These are phyloP conservation scores for Globisporangium barbulae DNA, from an alignment of 352 stramenopile species.

Conservation along the genomic window DNA sequence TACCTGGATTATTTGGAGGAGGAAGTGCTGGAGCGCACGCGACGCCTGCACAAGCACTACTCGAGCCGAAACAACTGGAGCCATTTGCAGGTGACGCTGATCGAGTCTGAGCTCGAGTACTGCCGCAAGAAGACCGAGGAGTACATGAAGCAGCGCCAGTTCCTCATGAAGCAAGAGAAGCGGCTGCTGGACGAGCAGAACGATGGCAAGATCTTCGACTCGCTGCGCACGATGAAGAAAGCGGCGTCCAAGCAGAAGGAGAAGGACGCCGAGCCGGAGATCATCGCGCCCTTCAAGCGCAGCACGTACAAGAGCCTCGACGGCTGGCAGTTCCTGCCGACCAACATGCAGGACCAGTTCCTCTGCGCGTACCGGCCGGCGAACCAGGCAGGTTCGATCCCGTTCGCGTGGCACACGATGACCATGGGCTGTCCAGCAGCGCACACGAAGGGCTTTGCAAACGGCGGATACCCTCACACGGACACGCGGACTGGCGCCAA, in stretches of 20 bases:
- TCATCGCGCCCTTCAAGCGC: slow-evolving; percentile 71
- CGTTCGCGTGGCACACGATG: slow-evolving; percentile 83
- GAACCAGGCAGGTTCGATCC: slow-evolving; percentile 14
- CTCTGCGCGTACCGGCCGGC: slow-evolving; percentile 48
- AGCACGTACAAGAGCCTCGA: slow-evolving; percentile 83
- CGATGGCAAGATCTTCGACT: slow-evolving; percentile 41
- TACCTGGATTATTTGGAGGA: slow-evolving; percentile 77
- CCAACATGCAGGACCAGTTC: slow-evolving; percentile 87
- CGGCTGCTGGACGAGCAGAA: slow-evolving; percentile 49
- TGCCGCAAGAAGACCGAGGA: slow-evolving; percentile 68
- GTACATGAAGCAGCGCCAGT: slow-evolving; percentile 72
- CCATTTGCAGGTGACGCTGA: slow-evolving; percentile 25
- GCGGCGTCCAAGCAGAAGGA: slow-evolving; percentile 20
- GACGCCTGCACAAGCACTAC: slow-evolving; percentile 49
- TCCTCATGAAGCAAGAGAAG: slow-evolving; percentile 75
- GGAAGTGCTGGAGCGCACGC: slow-evolving; percentile 48
- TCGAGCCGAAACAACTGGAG: slow-evolving; percentile 14
- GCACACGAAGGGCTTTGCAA: slow-evolving; percentile 79
- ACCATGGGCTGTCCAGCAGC: slow-evolving; percentile 81
- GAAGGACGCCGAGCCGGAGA: slow-evolving; percentile 24
- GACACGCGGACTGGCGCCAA: slow-evolving; percentile 5
- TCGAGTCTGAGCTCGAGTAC: slow-evolving; percentile 57
- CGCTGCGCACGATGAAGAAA: slow-evolving; percentile 18
- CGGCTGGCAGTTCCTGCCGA: slow-evolving; percentile 75
- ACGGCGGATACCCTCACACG: slow-evolving; percentile 47